These are phyloP conservation scores for Ensete ventricosum DNA, from an alignment of 176 grass and related monocot genomes.

Conservation along the genomic window DNA sequence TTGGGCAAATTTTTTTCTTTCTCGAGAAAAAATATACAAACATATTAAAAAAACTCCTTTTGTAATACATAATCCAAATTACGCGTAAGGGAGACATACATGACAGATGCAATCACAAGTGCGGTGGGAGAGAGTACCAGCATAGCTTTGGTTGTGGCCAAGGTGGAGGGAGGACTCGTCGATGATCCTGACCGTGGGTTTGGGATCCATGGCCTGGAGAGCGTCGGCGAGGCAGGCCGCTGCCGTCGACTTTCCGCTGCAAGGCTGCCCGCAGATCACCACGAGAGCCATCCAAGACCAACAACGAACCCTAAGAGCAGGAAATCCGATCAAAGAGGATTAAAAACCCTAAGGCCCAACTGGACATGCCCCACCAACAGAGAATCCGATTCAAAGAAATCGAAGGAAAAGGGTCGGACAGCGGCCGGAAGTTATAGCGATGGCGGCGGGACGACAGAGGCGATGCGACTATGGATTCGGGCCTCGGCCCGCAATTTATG, in stretches of 20 bases:
- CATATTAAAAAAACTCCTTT: background rate
- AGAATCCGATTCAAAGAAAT: too few species aligned
- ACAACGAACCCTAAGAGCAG: background rate
- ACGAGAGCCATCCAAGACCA: conserved; percentile 56
- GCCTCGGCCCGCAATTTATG: too few species aligned
- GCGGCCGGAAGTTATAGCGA: too few species aligned
- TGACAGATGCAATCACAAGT: background rate
- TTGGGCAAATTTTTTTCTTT: background rate
- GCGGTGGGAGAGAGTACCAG: conserved; percentile 22
- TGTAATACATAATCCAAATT: too few species aligned
- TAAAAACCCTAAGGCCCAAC: background rate
- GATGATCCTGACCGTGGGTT: conserved; percentile 44
- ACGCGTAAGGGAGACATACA: too few species aligned
- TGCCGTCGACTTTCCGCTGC: conserved; percentile 75
- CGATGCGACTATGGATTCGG: too few species aligned
- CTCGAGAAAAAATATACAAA: background rate
- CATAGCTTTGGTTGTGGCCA: conserved; percentile 74
- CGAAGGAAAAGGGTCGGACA: too few species aligned
- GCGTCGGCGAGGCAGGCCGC: conserved; percentile 41
- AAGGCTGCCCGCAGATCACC: conserved; percentile 91
- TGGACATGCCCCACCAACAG: too few species aligned
- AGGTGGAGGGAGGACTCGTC: conserved; percentile 85
- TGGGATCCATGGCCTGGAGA: conserved; percentile 24
- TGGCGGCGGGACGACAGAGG: too few species aligned
- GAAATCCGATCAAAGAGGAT: background rate